Evolutionary conservation across 2,329 filamentous ascomycete genomes (phyloP).

Genomic region (Xylariaceae sp.): DNA sequence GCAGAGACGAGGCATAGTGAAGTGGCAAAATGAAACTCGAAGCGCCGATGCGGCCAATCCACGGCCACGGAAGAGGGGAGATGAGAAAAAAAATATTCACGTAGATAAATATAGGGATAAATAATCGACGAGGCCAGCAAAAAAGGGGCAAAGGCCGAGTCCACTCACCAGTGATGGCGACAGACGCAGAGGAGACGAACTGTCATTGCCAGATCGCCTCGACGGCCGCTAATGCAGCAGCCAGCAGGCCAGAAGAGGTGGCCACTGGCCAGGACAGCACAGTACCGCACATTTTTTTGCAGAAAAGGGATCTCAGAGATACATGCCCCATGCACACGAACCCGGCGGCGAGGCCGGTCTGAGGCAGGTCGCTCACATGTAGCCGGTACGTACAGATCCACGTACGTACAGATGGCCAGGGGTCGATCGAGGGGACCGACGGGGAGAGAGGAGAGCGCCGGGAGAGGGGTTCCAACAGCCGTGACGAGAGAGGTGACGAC

Average conservation of each 20-base stretch:
- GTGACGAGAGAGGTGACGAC: conserved; percentile 15
- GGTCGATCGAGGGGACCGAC: conserved; percentile 19
- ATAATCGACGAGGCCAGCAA: too few species aligned
- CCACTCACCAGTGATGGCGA: too few species aligned
- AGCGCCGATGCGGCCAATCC: conserved; percentile 33
- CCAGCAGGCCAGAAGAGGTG: conserved; percentile 28
- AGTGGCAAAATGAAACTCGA: conserved; percentile 36
- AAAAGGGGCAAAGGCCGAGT: too few species aligned
- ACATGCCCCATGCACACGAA: too few species aligned
- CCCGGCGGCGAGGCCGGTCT: conserved; percentile 26
- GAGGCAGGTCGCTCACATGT: conserved; percentile 23
- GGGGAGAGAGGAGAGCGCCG: conserved; percentile 14
- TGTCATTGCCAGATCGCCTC: conserved; percentile 21
- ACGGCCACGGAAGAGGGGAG: conserved; percentile 21
- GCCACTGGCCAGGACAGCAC: too few species aligned
- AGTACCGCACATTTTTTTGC: too few species aligned
- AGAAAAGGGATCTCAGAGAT: conserved; percentile 13
- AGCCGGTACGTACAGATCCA: conserved; percentile 23
- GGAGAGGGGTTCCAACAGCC: conserved; percentile 8
- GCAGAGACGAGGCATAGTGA: conserved; percentile 33
- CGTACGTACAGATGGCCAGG: conserved; percentile 25
- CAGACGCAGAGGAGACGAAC: conserved; percentile 19
- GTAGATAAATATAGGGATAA: too few species aligned
- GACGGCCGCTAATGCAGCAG: conserved; percentile 33
- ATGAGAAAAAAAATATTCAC: conserved; percentile 12